These are phyloP conservation scores for Trifolium fragiferum DNA, from an alignment of 306 rosid species.

Conservation along the genomic window DNA sequence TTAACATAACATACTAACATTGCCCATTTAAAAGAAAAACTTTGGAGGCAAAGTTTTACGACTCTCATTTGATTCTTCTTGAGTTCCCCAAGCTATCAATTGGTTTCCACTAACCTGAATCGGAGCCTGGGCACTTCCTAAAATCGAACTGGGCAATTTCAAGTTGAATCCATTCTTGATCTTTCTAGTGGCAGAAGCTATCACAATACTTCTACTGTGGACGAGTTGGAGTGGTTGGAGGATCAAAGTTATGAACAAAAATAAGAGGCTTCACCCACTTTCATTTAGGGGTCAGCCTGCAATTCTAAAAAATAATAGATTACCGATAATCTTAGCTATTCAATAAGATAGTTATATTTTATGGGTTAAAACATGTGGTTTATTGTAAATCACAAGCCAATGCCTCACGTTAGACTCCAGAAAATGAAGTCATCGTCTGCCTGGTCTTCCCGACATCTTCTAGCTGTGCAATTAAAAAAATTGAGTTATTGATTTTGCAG, in stretches of 20 bases:
- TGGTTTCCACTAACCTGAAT: neutral
- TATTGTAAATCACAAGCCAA: neutral
- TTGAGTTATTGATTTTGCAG: slow-evolving; percentile 27
- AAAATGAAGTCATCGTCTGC: slow-evolving; percentile 21
- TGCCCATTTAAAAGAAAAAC: too few species aligned
- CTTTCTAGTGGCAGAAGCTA: neutral
- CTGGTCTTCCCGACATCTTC: slow-evolving; percentile 24
- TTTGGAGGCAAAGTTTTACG: neutral
- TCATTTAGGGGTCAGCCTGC: neutral
- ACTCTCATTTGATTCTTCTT: neutral
- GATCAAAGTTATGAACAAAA: neutral
- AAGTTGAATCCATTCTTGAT: neutral
- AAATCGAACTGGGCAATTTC: neutral
- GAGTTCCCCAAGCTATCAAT: neutral
- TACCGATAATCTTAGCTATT: neutral
- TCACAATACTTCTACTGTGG: neutral
- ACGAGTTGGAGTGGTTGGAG: neutral
- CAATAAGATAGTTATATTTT: neutral
- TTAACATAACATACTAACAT: too few species aligned
- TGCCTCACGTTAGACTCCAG: slow-evolving; percentile 8
- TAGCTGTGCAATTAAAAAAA: slow-evolving; percentile 17
- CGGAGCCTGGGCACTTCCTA: neutral
- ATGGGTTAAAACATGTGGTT: neutral
- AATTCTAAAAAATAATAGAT: neutral
- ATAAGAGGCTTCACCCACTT: neutral